Evolutionary conservation across 805 yeast species (phyloP), one percentile per base, ranked within the genome.

Genomic region (Candida germanica): DNA sequence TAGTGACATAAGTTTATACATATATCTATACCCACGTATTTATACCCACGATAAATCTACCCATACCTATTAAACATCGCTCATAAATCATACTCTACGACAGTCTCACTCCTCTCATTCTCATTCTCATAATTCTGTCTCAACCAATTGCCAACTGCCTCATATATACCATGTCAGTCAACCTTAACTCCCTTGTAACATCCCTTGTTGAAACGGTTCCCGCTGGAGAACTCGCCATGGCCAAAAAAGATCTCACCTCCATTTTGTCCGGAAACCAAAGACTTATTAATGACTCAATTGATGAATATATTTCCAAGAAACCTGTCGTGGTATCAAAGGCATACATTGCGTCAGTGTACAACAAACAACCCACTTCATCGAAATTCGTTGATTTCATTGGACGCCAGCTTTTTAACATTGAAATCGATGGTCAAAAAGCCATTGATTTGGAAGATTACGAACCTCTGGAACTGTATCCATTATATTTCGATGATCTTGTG

Each of bases 331-430:
- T 65, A 26, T 53, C 66, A 1, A 51, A 48, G 2, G 38, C 42
- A 3, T 57, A 54, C 41, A 54, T 67, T 32, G 69, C 67, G 16
- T 51, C 59, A 29, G 51, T 53, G 28, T 49, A 46, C 39, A 66
- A 59, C 42, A 65, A 64, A 40, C 59, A 56, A 33, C 28, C 44
- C 4, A 32, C 33, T 13, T 53, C 66, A 4, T 54, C 78, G 11
- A 80, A 77, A 49, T 71, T 61, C 44, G 50, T 70, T 45, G 94
- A 85, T 50, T 73, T 70, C 20, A 58, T 59, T 1, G 59, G 57
- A 19, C 67, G 71, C 17, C 54, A 71, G 34, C 55, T 65, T 26
- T 81, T 83, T 54, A 75, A 77, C 38, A 76, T 83, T 31, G 85
- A 84, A 53, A 75, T 80, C 43, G 53, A 67, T 7, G 56, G 62